phyloP scores from a whole-genome alignment of 768 basidiomycete genomes.

The Saitozyma sp. region DNA sequence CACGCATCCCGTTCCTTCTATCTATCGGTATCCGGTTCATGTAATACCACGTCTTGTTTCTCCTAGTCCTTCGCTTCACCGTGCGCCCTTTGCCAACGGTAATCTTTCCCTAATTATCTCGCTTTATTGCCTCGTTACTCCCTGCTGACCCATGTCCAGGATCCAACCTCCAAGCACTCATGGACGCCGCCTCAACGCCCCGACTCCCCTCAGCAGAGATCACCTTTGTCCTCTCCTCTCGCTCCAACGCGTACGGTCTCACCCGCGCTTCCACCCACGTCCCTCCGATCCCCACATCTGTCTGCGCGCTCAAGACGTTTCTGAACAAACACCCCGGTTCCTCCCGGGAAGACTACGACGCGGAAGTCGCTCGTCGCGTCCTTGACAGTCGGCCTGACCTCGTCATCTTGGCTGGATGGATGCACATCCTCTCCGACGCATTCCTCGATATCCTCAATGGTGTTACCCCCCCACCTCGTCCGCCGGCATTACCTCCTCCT shows the following conservation, averaged over 20 bases:
- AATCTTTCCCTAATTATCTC: neutral
- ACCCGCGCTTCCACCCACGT: slow-evolving; percentile 65
- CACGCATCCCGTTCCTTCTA: too few relatives aligned
- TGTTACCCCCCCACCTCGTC: slow-evolving; percentile 14
- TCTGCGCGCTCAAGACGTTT: slow-evolving; percentile 81
- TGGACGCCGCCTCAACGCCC: slow-evolving; percentile 75
- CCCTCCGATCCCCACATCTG: slow-evolving; percentile 70
- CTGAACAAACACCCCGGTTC: slow-evolving; percentile 70
- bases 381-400: slow-evolving; percentile 70
- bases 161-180: slow-evolving; percentile 92
- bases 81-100: too few relatives aligned
- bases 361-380: slow-evolving; percentile 71
- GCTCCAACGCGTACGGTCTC: slow-evolving; percentile 86
- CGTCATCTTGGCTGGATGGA: slow-evolving; percentile 96
- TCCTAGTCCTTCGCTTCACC: too few relatives aligned
- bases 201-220: slow-evolving; percentile 71
- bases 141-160: slow-evolving; percentile 58
- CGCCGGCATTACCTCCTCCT: slow-evolving; percentile 25
- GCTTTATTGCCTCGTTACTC: neutral
- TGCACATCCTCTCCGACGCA: slow-evolving; percentile 85
- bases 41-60: too few relatives aligned
- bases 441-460: slow-evolving; percentile 72
- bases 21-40: too few relatives aligned
- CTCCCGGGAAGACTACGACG: slow-evolving; percentile 81
- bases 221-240: slow-evolving; percentile 82